These are phyloP conservation scores for Nicotiana otophora DNA, from an alignment of 257 asterid genomes.

Conservation along the genomic window DNA sequence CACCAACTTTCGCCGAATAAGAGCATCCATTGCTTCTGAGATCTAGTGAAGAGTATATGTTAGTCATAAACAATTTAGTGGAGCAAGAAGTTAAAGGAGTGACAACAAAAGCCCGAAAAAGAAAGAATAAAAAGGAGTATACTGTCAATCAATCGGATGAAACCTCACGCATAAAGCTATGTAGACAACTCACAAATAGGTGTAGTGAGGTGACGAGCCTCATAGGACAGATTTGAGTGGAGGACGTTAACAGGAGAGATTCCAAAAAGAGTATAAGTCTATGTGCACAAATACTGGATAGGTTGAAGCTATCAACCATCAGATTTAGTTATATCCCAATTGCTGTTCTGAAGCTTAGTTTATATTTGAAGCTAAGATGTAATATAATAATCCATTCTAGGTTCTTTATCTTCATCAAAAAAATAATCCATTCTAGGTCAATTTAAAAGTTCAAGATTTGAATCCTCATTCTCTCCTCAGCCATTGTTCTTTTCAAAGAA, in stretches of 20 bases:
- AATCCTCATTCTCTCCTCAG: neutral
- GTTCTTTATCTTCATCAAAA: too few species aligned
- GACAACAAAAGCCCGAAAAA: neutral
- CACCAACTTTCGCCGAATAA: conserved; percentile 55
- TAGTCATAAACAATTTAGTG: conserved; percentile 13
- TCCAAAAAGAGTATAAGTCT: neutral
- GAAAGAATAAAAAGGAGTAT: neutral
- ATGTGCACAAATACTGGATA: neutral
- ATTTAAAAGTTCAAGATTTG: neutral
- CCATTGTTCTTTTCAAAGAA: neutral
- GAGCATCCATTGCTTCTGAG: conserved; percentile 71
- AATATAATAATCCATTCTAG: neutral
- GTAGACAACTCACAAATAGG: neutral
- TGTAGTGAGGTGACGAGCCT: neutral
- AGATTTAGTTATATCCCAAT: neutral
- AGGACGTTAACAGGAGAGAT: neutral
- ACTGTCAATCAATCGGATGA: neutral
- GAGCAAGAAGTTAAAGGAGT: neutral
- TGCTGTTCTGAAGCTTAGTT: neutral
- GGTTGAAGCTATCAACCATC: neutral
- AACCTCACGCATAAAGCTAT: neutral
- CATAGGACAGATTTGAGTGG: neutral
- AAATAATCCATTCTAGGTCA: neutral
- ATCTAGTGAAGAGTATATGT: conserved; percentile 45
- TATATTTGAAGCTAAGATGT: neutral